Evolutionary conservation across 169 alveolate genomes (phyloP), one percentile per base, ranked within the genome.

Genomic region (Ophryocystis elektroscirrha): DNA sequence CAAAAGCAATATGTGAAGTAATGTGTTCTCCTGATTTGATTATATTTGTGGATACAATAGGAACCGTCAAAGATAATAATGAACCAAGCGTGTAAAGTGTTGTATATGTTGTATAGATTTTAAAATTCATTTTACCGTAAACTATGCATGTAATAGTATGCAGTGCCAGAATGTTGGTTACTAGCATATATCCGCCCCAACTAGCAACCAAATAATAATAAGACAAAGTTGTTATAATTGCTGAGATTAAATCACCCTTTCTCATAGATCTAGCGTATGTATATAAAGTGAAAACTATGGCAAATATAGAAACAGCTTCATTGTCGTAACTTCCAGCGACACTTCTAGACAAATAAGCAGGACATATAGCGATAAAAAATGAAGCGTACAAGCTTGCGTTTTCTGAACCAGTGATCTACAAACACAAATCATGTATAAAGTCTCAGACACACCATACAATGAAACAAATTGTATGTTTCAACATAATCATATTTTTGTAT

Each of bases 121-220:
- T 18, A 2, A 29, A 38, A 19, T 4, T 42, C 18, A 51, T 9
- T 1, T 50, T 29, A 15, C 20, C 26, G 5, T 1, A 19, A 0
- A 12, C 1, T 28, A 19, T n/a, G 24, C 16, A 9, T 24, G 16
- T 69, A 69, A 24, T 86, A 84, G 58, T 85, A 59, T 77, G 89
- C 45, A 83, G 71, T 25, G 97, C 95, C 48, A 89, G 76, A 1
- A 90, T 76, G 71, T 93, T 93, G 36, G 84, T 78, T 24, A 93
- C 78, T 67, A 89, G 90, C 23, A 91, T 91, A 71, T 93, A 93
- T 15, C 97, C 99, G 22, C 99, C 99, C 99, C 99, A 93, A 5
- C 96, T 81, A 28, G 92, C 79, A 16, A 88, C 71, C 71, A 62
- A 56, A 60, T 68, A 68, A 53, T 63, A 53, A 59, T 72, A 51